Base-by-base conservation (phyloP, 345 rosid species). In the Salix suchowensis region DNA sequence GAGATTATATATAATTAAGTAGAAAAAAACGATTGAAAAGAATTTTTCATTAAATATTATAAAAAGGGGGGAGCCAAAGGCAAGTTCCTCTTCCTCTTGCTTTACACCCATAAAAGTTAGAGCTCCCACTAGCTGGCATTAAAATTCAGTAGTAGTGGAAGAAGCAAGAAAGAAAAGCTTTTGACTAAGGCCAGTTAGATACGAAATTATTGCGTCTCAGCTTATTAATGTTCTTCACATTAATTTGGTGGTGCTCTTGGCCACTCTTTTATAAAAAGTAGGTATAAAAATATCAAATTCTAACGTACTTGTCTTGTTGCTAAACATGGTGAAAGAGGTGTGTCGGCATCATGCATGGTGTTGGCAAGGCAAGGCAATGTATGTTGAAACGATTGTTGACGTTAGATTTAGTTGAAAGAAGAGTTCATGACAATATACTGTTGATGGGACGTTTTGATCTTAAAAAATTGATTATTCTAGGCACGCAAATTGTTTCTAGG, bases 241-340 rank as follows among this genome's bases (percentile, higher is more conserved):
- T 66, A 30, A 19, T 66, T 36, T 32, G 36, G 36, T 1, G 10
- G 39, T 2, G 69, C 23, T 30, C 69, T 16, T 6, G 13, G 44
- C 4, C 16, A 21, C 7, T 12, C 19, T 71, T 32, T 52, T 14
- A 7, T 34, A 10, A 0, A 34, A 4, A 73, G 36, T 21, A 26
- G 64, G n/a, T 2, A 16, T 6, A 60, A 37, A 44, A 55, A 23
- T n/a, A 73, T 61, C 37, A 73, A 7, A 40, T 65, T 55, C 55
- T 24, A 8, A 55, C 18, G 61, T 40, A 32, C 2, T 11, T 55
- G 54, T 81, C 77, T 76, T 58, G 65, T 76, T 67, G 23, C 77
- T 76, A 32, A 39, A 40, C 65, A 9, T 64, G 50, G 8, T 62
- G 67, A 73, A 64, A 68, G 64, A 71, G 54, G 48, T 40, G 15